Evolutionary conservation across 257 asterid genomes (phyloP).

Genomic region (Fraxinus cuspidata): DNA sequence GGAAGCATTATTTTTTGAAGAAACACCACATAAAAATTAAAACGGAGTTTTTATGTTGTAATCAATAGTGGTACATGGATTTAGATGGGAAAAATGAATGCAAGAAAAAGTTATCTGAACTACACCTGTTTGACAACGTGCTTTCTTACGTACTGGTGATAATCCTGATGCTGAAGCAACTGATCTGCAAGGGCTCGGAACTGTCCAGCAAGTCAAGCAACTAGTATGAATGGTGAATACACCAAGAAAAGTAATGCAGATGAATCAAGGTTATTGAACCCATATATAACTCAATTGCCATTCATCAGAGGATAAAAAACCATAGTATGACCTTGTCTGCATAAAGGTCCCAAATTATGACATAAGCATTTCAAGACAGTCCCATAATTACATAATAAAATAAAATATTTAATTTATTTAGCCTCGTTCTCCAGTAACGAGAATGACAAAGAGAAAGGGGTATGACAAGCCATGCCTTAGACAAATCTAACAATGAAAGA

Average conservation of each 20-base stretch:
- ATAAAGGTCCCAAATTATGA: neutral
- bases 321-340: neutral
- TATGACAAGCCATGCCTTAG: slow-evolving; percentile 17
- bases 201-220: slow-evolving; percentile 42
- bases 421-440: neutral
- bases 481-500: slow-evolving; percentile 6
- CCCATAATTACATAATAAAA: neutral
- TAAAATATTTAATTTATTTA: neutral
- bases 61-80: neutral
- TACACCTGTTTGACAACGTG: slow-evolving; percentile 78
- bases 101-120: slow-evolving; percentile 11
- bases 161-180: slow-evolving; percentile 67
- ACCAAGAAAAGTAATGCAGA: slow-evolving; percentile 10
- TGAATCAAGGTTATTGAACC: neutral
- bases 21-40: neutral
- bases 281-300: neutral
- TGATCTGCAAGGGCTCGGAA: slow-evolving; percentile 96
- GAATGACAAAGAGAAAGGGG: neutral
- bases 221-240: slow-evolving; percentile 22
- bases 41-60: neutral
- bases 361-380: neutral
- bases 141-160: slow-evolving; percentile 85
- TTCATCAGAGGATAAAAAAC: neutral
- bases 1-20: neutral
- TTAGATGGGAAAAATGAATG: neutral